Evolutionary conservation across 768 basidiomycete species (phyloP), one percentile per base, ranked within the genome.

Genomic region (Butyriboletus loyo): DNA sequence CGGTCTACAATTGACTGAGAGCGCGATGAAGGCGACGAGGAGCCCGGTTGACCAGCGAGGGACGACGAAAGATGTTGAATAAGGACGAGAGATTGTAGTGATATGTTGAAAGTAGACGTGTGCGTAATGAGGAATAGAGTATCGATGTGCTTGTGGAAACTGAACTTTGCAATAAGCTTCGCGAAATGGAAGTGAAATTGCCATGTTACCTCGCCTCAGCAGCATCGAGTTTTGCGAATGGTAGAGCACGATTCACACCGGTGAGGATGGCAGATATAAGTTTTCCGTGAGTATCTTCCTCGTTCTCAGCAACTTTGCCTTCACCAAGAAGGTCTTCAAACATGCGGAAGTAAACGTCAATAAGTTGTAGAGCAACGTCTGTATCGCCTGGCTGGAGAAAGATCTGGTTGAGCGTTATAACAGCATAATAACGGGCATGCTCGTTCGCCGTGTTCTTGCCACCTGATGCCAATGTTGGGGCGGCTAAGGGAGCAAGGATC

Each of bases 51-150:
- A 15, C 73, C 61, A 19, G 76, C 59, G 8, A 86, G 75, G 0
- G 85, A 78, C 0, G 81, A 72, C 15, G 82, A 74, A 35, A 98
- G 88, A 60, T 92, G 93, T 64, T 89, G 88, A 53, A 98, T 89
- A 7, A 98, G 79, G 35, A 89, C 80, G 1, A 98, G 82, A 0
- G 95, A 90, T 67, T 96, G 96, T 5, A 98, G 81, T 10, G 92
- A 92, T 63, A 93, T 93, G 68, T 96, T 97, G 82, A 99, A 99
- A 0, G 94, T 97, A 8, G 92, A 94, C 8, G 82, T 89, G 70
- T 98, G 96, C 3, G 93, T 95, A 63, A 99, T 93, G 40, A 86
- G 79, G 79, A 98, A 98, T 21, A 98, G 83, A 0, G 92, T 93
- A 67, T 93, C 88, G 64, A 97, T 88, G 61, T 98, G 94, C 49